phyloP scores from a whole-genome alignment of 1,284 basidiomycete genomes.

The Pseudozyma tsukubaensis region DNA sequence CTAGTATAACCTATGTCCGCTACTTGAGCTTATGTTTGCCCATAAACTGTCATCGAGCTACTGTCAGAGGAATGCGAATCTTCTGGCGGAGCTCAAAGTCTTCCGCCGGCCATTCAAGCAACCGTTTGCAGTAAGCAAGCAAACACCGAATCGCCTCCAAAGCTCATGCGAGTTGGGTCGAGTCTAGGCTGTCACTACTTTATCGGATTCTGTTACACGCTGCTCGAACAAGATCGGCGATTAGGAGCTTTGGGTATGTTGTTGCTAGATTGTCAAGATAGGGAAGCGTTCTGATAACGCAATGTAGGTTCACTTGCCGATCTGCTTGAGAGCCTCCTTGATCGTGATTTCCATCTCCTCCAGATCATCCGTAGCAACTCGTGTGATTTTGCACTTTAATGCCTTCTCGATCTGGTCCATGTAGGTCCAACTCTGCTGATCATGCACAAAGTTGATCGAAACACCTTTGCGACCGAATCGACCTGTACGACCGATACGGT shows the following conservation, averaged over 20 bases:
- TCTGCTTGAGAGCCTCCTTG: slow-evolving; percentile 63
- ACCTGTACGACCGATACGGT: slow-evolving; percentile 81
- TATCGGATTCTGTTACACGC: neutral
- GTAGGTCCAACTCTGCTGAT: slow-evolving; percentile 61
- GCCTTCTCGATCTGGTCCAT: slow-evolving; percentile 66
- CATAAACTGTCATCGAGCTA: no score
- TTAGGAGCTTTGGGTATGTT: slow-evolving; percentile 21
- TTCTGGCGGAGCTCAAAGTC: no score
- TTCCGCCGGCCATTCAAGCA: no score
- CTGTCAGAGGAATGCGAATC: no score
- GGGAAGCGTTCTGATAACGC: neutral
- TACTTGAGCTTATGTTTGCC: no score
- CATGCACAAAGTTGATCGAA: slow-evolving; percentile 69
- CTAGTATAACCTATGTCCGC: no score
- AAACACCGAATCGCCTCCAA: no score
- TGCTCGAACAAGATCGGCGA: slow-evolving; percentile 6
- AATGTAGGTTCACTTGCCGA: slow-evolving; percentile 31
- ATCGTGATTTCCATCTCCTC: slow-evolving; percentile 67
- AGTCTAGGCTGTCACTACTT: neutral
- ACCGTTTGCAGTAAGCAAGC: no score
- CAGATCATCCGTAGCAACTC: slow-evolving; percentile 65
- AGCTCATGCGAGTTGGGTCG: no score
- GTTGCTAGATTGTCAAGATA: slow-evolving; percentile 11
- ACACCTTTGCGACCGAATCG: slow-evolving; percentile 68
- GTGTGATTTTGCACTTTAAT: slow-evolving; percentile 62